These are phyloP conservation scores for Cryptosporidium sp. DNA, from an alignment of 169 alveolate species.

Conservation along the genomic window DNA sequence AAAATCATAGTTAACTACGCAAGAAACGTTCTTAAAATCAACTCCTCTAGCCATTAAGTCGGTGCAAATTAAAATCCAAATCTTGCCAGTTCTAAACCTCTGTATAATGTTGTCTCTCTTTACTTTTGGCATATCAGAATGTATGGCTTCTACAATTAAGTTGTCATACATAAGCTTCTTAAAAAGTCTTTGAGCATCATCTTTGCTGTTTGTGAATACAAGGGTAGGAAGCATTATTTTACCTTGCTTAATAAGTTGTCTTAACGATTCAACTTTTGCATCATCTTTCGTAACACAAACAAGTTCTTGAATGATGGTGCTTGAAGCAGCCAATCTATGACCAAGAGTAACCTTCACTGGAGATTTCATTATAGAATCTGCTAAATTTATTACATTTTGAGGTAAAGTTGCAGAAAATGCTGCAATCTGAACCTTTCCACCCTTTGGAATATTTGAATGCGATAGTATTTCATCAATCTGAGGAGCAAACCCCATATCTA, in stretches of 20 bases:
- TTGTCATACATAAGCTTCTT: conserved; percentile 67
- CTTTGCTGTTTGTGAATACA: conserved; percentile 77
- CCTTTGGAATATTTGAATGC: conserved; percentile 65
- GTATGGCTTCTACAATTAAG: conserved; percentile 70
- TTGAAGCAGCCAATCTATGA: conserved; percentile 77
- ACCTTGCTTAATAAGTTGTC: conserved; percentile 83
- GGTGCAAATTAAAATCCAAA: conserved; percentile 95
- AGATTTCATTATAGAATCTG: conserved; percentile 75
- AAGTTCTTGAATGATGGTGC: conserved; percentile 82
- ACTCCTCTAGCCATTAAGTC: conserved; percentile 97
- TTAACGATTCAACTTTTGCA: conserved; percentile 79
- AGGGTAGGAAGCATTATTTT: conserved; percentile 78
- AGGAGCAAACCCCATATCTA: conserved; percentile 83
- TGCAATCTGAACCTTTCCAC: conserved; percentile 70
- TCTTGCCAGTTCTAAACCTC: conserved; percentile 81
- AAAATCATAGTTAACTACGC: conserved; percentile 96
- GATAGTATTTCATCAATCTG: conserved; percentile 79
- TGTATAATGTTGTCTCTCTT: conserved; percentile 78
- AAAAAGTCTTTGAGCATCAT: conserved; percentile 68
- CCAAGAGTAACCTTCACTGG: conserved; percentile 86
- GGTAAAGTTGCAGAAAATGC: conserved; percentile 89
- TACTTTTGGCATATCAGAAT: conserved; percentile 75
- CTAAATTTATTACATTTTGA: conserved; percentile 80
- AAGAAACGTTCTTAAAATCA: conserved; percentile 94
- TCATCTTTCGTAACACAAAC: conserved; percentile 83